These are phyloP conservation scores for Thielaviopsis ethacetica DNA, from an alignment of 2,329 filamentous ascomycete species.

Conservation along the genomic window DNA sequence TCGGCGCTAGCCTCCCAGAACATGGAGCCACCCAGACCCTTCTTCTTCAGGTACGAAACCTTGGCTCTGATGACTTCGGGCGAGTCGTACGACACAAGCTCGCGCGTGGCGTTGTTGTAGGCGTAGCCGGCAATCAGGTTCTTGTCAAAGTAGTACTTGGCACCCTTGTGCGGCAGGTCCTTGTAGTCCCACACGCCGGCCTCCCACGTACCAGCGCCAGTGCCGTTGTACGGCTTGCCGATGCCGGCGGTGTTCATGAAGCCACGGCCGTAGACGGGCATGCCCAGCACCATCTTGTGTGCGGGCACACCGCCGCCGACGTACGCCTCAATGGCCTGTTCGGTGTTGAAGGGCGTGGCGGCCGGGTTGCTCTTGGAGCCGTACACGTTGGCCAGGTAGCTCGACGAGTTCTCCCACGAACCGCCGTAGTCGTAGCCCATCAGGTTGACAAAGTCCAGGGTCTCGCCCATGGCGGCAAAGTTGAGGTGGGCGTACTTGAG, in stretches of 20 bases:
- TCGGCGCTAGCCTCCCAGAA: constrained; percentile 74
- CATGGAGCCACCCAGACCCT: constrained; percentile 59
- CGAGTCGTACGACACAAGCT: constrained; percentile 59
- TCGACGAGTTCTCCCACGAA: constrained; percentile 45
- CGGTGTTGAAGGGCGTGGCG: constrained; percentile 53
- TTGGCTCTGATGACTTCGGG: constrained; percentile 44
- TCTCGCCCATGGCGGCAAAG: constrained; percentile 27
- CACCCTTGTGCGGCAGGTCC: constrained; percentile 46
- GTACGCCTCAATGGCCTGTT: constrained; percentile 50
- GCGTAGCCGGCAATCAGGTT: constrained; percentile 49
- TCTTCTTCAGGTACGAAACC: constrained; percentile 44
- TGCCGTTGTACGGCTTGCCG: constrained; percentile 44
- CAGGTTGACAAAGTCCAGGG: constrained; percentile 40
- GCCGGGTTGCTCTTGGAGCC: constrained; percentile 33
- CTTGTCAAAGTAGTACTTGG: constrained; percentile 39
- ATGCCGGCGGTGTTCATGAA: constrained; percentile 47
- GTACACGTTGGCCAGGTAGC: constrained; percentile 60
- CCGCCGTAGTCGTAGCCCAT: constrained; percentile 66
- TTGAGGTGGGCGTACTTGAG: constrained; percentile 30
- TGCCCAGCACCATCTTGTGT: constrained; percentile 56
- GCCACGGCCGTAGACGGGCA: constrained; percentile 65
- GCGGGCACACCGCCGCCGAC: constrained; percentile 42
- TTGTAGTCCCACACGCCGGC: constrained; percentile 69
- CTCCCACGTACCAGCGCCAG: constrained; percentile 57
- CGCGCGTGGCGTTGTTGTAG: constrained; percentile 42